Conservation (phyloP, 225 moss, liverwort and hornwort genomes). For the Physcomitrellopsis africana region DNA sequence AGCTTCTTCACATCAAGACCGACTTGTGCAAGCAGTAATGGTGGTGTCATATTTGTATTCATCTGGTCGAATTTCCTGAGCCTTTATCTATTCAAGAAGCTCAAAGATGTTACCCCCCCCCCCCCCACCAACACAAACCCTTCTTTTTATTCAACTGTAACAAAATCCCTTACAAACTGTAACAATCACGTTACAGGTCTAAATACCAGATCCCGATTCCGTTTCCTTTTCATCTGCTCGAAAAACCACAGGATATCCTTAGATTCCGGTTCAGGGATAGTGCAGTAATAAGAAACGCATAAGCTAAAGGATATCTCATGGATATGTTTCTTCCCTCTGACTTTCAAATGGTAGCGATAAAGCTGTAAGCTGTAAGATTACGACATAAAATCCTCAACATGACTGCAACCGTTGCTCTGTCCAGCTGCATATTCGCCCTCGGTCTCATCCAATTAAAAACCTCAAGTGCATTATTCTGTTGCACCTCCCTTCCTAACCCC, state of each 20-base stretch:
- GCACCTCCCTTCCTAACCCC: conserved; percentile 68
- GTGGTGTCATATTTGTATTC: conserved; percentile 90
- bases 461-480: conserved; percentile 67
- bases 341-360: conserved; percentile 69
- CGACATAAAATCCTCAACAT: conserved; percentile 83
- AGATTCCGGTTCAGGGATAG: conserved; percentile 76
- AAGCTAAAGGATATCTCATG: conserved; percentile 73
- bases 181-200: conserved; percentile 91
- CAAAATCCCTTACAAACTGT: too few species aligned
- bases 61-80: conserved; percentile 70
- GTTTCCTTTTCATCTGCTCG: conserved; percentile 75
- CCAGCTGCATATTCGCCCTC: conserved; percentile 63
- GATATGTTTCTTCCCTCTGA: conserved; percentile 68
- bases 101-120: conserved; percentile 76
- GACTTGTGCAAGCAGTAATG: conserved; percentile 84
- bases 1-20: conserved; percentile 72
- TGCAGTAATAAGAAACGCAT: conserved; percentile 77
- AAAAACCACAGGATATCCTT: conserved; percentile 70
- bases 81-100: conserved; percentile 71
- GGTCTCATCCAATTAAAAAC: conserved; percentile 87
- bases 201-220: conserved; percentile 80
- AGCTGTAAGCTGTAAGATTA: conserved; percentile 67
- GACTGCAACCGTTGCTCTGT: conserved; percentile 72
- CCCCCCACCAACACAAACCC: conserved; percentile 84
- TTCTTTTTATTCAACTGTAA: too few species aligned